Evolutionary conservation across 2,329 filamentous ascomycete species (phyloP), one percentile per base, ranked within the genome.

Genomic region (Colletotrichum destructivum): DNA sequence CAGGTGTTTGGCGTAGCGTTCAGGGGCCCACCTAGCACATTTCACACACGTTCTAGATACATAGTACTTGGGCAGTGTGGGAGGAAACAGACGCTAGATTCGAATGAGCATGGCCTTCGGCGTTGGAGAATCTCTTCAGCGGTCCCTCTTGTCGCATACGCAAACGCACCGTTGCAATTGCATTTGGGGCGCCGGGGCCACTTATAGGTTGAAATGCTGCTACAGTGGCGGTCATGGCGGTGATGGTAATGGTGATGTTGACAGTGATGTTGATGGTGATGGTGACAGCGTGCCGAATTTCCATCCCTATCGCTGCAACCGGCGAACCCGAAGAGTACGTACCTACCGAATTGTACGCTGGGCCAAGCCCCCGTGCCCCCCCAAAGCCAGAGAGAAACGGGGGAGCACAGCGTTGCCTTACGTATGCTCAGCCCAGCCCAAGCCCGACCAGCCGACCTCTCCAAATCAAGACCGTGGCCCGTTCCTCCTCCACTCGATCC

Each of bases 401-500:
- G 31, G 9, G 35, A 38, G 35, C 35, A 55, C 49, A 46, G 46
- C 7, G 44, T 38, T 44, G 42, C 21, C 16, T 26, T 11, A 26
- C 61, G 60, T 62, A 52, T 46, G 62, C 62, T 46, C 51, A 65
- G 62, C 61, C 59, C 59, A 60, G 60, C 59, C 61, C 49, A 46
- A 63, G 40, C 38, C 61, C 49, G 49, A 42, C 61, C 38, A 62
- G 56, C 47, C 56, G 57, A 62, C 64, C 56, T 66, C 61, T 62
- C 65, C 69, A 66, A 69, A 60, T 60, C 69, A 69, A 71, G 69
- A 60, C 69, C 26, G 69, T 71, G 54, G 65, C 65, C 69, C 69
- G 65, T 63, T 59, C 57, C 66, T 69, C 54, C 38, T 46, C 62
- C 23, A 69, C 38, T 16, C 46, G 23, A 61, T 49, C 59, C 67